Base-by-base conservation (phyloP, 768 basidiomycete species). In the Leccinum olivaceopallidum region DNA sequence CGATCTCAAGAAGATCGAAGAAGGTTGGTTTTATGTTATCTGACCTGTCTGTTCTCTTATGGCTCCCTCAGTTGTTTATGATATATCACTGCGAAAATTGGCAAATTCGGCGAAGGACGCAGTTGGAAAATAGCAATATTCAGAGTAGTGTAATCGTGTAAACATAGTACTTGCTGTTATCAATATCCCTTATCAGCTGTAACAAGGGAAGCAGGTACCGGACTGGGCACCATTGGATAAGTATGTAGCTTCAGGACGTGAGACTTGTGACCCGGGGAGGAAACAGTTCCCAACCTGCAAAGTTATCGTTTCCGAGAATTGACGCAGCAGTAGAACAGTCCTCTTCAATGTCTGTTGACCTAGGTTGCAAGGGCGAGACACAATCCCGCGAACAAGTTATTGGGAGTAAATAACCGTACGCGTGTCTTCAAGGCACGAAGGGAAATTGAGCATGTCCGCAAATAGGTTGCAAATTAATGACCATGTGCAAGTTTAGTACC, bases 1-100 rank as follows among this genome's bases (percentile, higher is more conserved):
- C 63, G 92, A 92, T 69, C 83, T 94, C 62, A 92, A 92, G 73
- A 92, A 92, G 67, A 89, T 94, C 18, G 91, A 93, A 76, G 92
- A 93, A 86, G 91, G 92, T 84, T 58, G 53, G 78, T 65, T 30
- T 26, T 16, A 53, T 49, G n/a, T 50, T 57, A 53, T 37, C 36
- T 14, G n/a, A 36, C 16, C 36, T 16, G 34, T 37, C 34, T 51
- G 56, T 42, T 58, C 51, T 48, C 62, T 51, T 48, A 20, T 28
- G 22, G 13, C 44, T 57, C 26, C 39, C 59, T 22, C 63, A 94
- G 91, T 94, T 53, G 92, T 93, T 2, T 94, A 94, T 67, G 92
- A 94, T 71, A 85, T 94, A 16, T 91, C 91, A 37, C 75, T 94
- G 36, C 81, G 92, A 42, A 90, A 85, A 65, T 77, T 93, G 48